Evolutionary conservation across 139 green algal genomes (phyloP).

Genomic region (Edaphochlamys debaryana): DNA sequence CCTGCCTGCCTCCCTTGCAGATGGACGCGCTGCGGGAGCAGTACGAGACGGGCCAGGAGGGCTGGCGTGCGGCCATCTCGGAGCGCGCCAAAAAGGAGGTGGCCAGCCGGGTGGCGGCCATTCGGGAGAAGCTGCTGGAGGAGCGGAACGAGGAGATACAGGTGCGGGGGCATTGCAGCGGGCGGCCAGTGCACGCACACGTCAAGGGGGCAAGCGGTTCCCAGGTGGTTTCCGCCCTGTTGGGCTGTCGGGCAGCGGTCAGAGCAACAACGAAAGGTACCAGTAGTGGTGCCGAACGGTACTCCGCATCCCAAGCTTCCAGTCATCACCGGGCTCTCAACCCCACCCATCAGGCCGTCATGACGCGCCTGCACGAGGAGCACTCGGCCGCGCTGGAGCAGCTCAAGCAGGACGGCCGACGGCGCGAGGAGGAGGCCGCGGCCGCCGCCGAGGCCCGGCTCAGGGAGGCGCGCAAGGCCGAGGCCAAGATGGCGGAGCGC

Average conservation of each 20-base stretch:
- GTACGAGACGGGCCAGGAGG: slow-evolving; percentile 59
- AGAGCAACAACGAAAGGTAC: no score
- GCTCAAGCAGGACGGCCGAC: slow-evolving; percentile 25
- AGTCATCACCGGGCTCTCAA: no score
- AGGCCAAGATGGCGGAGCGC: slow-evolving; percentile 51
- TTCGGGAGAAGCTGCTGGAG: slow-evolving; percentile 48
- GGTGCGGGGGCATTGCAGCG: slow-evolving; percentile 7
- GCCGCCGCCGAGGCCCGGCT: slow-evolving; percentile 28
- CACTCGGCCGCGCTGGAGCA: slow-evolving; percentile 16
- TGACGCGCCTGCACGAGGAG: slow-evolving; percentile 63
- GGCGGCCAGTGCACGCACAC: background rate
- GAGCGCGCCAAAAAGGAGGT: slow-evolving; percentile 64
- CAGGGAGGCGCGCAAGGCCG: slow-evolving; percentile 38
- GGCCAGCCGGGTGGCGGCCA: slow-evolving; percentile 44
- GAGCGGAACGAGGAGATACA: slow-evolving; percentile 64
- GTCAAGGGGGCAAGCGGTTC: no score
- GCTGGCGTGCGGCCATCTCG: slow-evolving; percentile 67
- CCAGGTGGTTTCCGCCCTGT: no score
- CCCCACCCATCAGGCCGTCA: slow-evolving; percentile 49
- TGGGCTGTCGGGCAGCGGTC: no score
- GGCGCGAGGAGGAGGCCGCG: slow-evolving; percentile 35
- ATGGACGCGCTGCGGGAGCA: slow-evolving; percentile 46
- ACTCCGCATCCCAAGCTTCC: no score
- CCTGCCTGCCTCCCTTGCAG: no score
- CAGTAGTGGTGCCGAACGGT: no score